Conservation (phyloP, 1,284 basidiomycete species). For the Trichosporon coremiiforme region DNA sequence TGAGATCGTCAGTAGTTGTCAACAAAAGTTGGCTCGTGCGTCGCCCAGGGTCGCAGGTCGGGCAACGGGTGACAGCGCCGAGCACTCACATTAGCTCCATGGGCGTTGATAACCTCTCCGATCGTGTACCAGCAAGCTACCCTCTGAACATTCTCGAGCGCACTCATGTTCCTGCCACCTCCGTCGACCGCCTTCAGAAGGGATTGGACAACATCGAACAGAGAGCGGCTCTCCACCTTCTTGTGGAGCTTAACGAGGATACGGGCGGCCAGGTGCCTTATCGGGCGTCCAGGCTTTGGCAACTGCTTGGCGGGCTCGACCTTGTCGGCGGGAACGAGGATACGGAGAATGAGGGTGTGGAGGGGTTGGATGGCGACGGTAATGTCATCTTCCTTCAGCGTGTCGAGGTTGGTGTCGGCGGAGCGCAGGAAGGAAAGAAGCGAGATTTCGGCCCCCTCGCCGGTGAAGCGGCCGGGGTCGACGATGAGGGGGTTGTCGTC, state of each 20-base stretch:
- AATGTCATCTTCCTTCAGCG: slow-evolving; percentile 27
- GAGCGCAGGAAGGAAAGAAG: slow-evolving; percentile 51
- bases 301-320: slow-evolving; percentile 52
- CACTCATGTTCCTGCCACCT: slow-evolving; percentile 52
- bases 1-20: slow-evolving; percentile 48
- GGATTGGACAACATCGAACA: slow-evolving; percentile 84
- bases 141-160: slow-evolving; percentile 64
- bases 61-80: background rate
- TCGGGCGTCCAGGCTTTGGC: slow-evolving; percentile 78
- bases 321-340: slow-evolving; percentile 39
- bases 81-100: slow-evolving; percentile 73
- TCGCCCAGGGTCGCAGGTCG: background rate
- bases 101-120: slow-evolving; percentile 81
- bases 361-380: slow-evolving; percentile 35
- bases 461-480: slow-evolving; percentile 44
- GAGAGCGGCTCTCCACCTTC: slow-evolving; percentile 74
- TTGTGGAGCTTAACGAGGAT: slow-evolving; percentile 77
- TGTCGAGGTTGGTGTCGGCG: slow-evolving; percentile 52
- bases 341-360: slow-evolving; percentile 50
- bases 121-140: slow-evolving; percentile 70
- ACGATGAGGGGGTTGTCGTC: slow-evolving; percentile 28
- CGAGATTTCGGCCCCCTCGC: slow-evolving; percentile 50
- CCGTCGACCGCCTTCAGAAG: slow-evolving; percentile 69
- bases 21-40: background rate
- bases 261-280: slow-evolving; percentile 76